These are phyloP conservation scores for Sophora flavescens DNA, from an alignment of 306 rosid genomes.

Conservation along the genomic window DNA sequence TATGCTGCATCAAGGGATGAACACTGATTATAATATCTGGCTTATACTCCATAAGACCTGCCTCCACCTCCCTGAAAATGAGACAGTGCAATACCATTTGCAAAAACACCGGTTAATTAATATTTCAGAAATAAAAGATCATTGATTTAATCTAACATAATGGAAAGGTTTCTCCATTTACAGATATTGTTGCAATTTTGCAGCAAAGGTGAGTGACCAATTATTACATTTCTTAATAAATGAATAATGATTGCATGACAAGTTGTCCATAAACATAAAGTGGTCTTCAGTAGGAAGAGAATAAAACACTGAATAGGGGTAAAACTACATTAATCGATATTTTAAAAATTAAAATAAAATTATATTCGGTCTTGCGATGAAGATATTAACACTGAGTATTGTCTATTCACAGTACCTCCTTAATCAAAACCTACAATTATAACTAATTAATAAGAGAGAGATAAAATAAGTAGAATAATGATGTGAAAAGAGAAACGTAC, in stretches of 20 bases:
- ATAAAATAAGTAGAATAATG: neutral
- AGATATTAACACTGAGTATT: too few species aligned
- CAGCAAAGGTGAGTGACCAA: slow-evolving; percentile 30
- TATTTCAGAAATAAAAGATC: neutral
- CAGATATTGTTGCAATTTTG: slow-evolving; percentile 1
- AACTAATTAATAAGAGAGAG: too few species aligned
- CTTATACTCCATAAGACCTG: slow-evolving; percentile 92
- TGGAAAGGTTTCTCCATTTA: slow-evolving; percentile 26
- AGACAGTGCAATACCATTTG: slow-evolving; percentile 41
- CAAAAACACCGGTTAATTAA: slow-evolving; percentile 41
- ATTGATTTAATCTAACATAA: neutral
- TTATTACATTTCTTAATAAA: slow-evolving; percentile 20
- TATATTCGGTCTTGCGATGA: neutral
- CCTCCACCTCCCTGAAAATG: slow-evolving; percentile 89
- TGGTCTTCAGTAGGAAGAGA: slow-evolving; percentile 33
- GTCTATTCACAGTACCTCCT: too few species aligned
- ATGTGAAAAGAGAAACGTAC: slow-evolving; percentile 49
- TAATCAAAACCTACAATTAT: too few species aligned
- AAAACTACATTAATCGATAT: slow-evolving; percentile 14
- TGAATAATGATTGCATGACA: slow-evolving; percentile 35
- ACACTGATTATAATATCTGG: slow-evolving; percentile 97
- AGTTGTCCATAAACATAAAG: slow-evolving; percentile 47
- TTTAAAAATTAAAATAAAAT: neutral
- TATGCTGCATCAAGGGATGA: slow-evolving; percentile 98
- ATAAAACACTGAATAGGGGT: neutral